These are phyloP conservation scores for Cucurbitaria berberidis DNA, from an alignment of 2,329 filamentous ascomycete species.

Conservation along the genomic window DNA sequence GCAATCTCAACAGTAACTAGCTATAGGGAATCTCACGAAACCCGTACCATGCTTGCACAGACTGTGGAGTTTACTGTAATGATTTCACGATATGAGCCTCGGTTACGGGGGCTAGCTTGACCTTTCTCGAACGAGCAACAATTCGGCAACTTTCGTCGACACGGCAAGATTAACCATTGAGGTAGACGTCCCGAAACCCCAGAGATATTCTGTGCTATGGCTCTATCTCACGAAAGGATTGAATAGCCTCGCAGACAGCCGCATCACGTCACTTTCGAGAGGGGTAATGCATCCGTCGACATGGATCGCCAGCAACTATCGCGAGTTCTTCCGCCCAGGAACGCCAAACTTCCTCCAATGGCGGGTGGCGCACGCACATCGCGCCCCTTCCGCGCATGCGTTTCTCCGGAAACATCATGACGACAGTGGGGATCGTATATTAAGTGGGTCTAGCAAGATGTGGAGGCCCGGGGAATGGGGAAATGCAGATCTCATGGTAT, in stretches of 20 bases:
- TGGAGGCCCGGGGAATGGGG: conserved; percentile 6
- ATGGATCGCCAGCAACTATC: conserved; percentile 22
- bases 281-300: conserved; percentile 3
- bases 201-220: no score
- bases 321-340: conserved; percentile 27
- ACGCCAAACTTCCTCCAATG: conserved; percentile 34
- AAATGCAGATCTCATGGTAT: background rate
- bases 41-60: background rate
- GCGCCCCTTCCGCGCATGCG: conserved; percentile 1
- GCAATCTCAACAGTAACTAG: background rate
- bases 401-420: conserved; percentile 10
- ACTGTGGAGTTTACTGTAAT: background rate
- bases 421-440: conserved; percentile 12
- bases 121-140: background rate
- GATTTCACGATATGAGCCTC: background rate
- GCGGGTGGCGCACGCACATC: conserved; percentile 3
- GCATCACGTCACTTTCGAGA: background rate
- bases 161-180: no score
- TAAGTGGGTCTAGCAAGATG: conserved; percentile 13
- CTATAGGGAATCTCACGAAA: background rate
- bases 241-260: background rate
- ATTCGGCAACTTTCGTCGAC: background rate
- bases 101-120: background rate
- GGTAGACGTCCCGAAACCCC: no score
- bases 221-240: background rate